Evolutionary conservation across 116 monocot species (phyloP).

Genomic region (Zostera marina): DNA sequence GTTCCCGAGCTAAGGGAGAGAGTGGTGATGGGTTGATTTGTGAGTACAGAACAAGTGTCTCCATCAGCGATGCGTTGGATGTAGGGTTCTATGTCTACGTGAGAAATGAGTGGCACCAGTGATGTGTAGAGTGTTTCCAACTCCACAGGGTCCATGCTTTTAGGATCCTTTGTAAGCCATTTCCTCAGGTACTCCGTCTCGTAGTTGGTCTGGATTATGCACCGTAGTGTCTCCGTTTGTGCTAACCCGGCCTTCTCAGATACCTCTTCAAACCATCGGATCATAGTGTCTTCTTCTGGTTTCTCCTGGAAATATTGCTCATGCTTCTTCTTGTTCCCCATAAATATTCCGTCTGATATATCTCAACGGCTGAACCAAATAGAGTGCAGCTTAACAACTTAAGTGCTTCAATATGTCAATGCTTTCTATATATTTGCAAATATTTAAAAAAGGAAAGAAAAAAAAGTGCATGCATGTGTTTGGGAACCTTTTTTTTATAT

Average conservation of each 20-base stretch:
- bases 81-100: conserved; percentile 45
- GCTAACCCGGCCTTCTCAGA: conserved; percentile 20
- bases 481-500: no score
- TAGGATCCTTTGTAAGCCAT: conserved; percentile 13
- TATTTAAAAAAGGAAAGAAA: no score
- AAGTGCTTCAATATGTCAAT: no score
- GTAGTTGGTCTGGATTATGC: conserved; percentile 33
- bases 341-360: no score
- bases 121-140: conserved; percentile 22
- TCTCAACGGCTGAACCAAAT: no score
- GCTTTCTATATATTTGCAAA: no score
- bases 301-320: neutral
- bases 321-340: neutral
- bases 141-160: conserved; percentile 10
- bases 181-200: conserved; percentile 35
- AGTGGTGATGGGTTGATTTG: conserved; percentile 30
- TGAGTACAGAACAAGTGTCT: conserved; percentile 33
- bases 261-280: conserved; percentile 25
- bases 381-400: no score
- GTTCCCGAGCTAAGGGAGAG: conserved; percentile 64
- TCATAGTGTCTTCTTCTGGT: conserved; percentile 9
- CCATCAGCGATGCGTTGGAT: conserved; percentile 50
- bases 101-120: conserved; percentile 34
- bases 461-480: no score
- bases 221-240: conserved; percentile 38